These are phyloP conservation scores for Moringa oleifera DNA, from an alignment of 345 rosid genomes.

Conservation along the genomic window DNA sequence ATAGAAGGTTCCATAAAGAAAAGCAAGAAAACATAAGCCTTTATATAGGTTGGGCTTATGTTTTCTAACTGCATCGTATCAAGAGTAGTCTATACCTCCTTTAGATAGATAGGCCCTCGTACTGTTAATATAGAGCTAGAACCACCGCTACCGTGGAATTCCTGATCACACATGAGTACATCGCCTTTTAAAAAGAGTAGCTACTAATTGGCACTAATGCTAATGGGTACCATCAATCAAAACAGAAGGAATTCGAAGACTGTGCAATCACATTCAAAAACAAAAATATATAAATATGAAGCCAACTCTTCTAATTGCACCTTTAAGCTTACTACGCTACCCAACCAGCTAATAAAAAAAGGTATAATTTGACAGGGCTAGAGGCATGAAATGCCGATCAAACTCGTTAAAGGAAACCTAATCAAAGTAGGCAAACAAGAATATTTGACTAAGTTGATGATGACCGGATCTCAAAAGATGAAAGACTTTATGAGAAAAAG, in stretches of 20 bases:
- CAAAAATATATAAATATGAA: not conserved
- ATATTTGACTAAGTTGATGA: slow-evolving; percentile 1
- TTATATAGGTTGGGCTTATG: not conserved
- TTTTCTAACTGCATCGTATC: not conserved
- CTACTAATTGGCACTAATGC: slow-evolving; percentile 5
- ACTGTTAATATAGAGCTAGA: not conserved
- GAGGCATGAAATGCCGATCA: not conserved
- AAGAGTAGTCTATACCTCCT: not conserved
- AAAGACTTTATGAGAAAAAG: not conserved
- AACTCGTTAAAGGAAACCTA: not conserved
- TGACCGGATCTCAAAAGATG: slow-evolving; percentile 1
- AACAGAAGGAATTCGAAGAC: not conserved
- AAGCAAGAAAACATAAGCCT: not conserved
- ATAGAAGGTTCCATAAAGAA: not conserved
- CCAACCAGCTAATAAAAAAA: not conserved
- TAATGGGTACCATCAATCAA: not conserved
- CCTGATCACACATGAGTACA: slow-evolving; percentile 1
- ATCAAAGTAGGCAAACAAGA: slow-evolving; percentile 1
- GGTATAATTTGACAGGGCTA: not conserved
- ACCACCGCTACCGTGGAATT: not conserved
- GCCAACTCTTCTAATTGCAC: slow-evolving; percentile 5
- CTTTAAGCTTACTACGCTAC: not conserved
- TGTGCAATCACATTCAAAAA: not conserved
- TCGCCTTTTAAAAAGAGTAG: not conserved
- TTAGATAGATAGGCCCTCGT: slow-evolving; percentile 6